Conservation (phyloP, 108 stramenopile genomes). For the Pseudonitzschia multiseries region DNA sequence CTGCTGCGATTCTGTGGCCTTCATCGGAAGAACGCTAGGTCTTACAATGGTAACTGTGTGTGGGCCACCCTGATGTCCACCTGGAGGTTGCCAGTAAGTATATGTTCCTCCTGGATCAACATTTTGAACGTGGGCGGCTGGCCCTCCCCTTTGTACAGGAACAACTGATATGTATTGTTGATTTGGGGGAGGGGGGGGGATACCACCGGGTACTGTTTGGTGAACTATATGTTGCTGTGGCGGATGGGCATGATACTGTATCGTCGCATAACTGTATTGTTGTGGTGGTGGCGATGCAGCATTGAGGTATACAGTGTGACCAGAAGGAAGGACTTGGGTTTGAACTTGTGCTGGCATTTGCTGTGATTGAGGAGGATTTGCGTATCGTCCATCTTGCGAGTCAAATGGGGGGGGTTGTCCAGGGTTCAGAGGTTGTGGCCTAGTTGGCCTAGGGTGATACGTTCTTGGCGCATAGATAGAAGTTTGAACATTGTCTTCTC, state of each 20-base stretch:
- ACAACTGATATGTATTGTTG: constrained; percentile 66
- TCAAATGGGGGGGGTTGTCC: constrained; percentile 22
- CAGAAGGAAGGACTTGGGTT: constrained; percentile 26
- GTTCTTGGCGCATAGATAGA: constrained; percentile 21
- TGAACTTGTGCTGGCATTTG: constrained; percentile 28
- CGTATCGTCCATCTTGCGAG: constrained; percentile 12
- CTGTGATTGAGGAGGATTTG: constrained; percentile 18
- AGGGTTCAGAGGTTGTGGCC: constrained; percentile 2
- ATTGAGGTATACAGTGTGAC: constrained; percentile 60
- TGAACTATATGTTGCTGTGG: constrained; percentile 48
- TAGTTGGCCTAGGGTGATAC: constrained; percentile 14
- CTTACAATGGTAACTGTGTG: neutral
- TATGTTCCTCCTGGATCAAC: constrained; percentile 38
- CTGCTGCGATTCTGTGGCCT: neutral
- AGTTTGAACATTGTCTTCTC: neutral
- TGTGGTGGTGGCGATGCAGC: constrained; percentile 33
- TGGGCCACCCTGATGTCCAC: constrained; percentile 20
- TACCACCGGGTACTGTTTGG: constrained; percentile 14
- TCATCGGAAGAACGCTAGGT: neutral
- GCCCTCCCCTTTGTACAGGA: constrained; percentile 53
- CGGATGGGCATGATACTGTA: constrained; percentile 48
- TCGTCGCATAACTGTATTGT: constrained; percentile 44
- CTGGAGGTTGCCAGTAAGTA: constrained; percentile 53
- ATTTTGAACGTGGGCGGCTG: constrained; percentile 13
- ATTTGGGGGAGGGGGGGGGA: constrained; percentile 14